Evolutionary conservation across 805 yeast genomes (phyloP).

Genomic region (Blastobotrys muscicola): DNA sequence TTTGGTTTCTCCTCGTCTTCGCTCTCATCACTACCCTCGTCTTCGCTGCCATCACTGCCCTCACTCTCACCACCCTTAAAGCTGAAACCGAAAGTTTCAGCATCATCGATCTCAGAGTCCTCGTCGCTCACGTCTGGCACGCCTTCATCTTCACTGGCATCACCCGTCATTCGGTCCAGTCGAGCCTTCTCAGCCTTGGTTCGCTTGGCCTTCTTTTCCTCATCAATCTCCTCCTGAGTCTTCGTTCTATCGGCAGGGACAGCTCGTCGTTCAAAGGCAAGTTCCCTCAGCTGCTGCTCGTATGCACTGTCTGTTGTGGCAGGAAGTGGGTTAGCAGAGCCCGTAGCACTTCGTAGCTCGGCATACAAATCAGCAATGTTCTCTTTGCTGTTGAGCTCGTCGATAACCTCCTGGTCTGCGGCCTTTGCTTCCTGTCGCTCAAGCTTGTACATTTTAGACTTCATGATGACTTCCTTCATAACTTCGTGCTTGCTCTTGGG

Average conservation of each 20-base stretch:
- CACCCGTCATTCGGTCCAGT: conserved; percentile 30
- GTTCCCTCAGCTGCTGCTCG: conserved; percentile 29
- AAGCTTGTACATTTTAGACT: conserved; percentile 33
- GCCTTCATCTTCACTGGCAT: conserved; percentile 13
- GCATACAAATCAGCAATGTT: conserved; percentile 26
- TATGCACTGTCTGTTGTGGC: conserved; percentile 21
- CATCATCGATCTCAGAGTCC: conserved; percentile 3
- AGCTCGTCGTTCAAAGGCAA: conserved; percentile 34
- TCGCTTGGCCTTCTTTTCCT: conserved; percentile 26
- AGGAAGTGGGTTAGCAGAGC: conserved; percentile 2
- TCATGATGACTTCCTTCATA: conserved; percentile 36
- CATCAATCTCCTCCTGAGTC: conserved; percentile 33
- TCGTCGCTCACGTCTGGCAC: conserved; percentile 4
- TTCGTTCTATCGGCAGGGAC: conserved; percentile 34
- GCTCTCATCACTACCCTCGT: conserved; percentile 27
- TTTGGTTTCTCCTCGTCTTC: conserved; percentile 36
- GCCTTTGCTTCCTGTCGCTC: conserved; percentile 33
- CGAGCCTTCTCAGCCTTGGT: conserved; percentile 28
- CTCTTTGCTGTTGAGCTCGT: conserved; percentile 28
- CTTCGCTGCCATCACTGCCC: conserved; percentile 19
- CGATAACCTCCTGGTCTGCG: conserved; percentile 28
- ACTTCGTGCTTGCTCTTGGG: conserved; percentile 33
- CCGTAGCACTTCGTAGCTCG: conserved; percentile 17
- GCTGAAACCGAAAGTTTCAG: background rate
- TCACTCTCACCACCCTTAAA: conserved; percentile 1